A percentile compares a stretch with the other conserved stretches of the same genome.
Conservation (phyloP, 2,329 filamentous ascomycete genomes). For the Penicillium hordei region DNA sequence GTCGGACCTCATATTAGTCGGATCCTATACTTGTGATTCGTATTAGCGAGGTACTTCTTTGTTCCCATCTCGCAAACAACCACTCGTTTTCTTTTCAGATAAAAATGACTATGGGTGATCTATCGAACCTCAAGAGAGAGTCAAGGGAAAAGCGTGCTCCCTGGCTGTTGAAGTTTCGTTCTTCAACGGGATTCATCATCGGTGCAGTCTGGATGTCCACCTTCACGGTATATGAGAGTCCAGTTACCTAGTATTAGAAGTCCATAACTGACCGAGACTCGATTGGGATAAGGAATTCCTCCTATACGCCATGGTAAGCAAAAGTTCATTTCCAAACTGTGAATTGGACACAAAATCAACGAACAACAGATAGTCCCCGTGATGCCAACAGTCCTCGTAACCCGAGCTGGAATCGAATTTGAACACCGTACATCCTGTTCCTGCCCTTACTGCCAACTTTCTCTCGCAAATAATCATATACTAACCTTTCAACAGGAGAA, state of each 20-base stretch:
- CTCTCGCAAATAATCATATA: background rate
- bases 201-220: conserved; percentile 50
- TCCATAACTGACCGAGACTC: background rate
- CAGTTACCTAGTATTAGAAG: background rate
- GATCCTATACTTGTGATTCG: background rate
- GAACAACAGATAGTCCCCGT: conserved; percentile 32
- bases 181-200: conserved; percentile 59
- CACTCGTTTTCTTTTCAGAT: background rate
- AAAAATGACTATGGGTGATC: background rate
- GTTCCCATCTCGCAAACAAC: background rate
- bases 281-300: conserved; percentile 25
- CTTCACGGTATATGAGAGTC: conserved; percentile 27
- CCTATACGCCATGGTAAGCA: conserved; percentile 33
- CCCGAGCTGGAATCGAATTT: conserved; percentile 26
- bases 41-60: background rate
- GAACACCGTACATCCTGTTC: conserved; percentile 24
- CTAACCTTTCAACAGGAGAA: conserved; percentile 20
- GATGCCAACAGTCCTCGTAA: conserved; percentile 29
- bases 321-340: background rate
- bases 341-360: background rate
- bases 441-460: background rate
- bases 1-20: background rate
- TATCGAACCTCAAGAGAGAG: background rate
- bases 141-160: conserved; percentile 14
- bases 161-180: conserved; percentile 52